phyloP scores from a whole-genome alignment of 2,329 filamentous ascomycete species.

The Rutstroemia sydowiana region DNA sequence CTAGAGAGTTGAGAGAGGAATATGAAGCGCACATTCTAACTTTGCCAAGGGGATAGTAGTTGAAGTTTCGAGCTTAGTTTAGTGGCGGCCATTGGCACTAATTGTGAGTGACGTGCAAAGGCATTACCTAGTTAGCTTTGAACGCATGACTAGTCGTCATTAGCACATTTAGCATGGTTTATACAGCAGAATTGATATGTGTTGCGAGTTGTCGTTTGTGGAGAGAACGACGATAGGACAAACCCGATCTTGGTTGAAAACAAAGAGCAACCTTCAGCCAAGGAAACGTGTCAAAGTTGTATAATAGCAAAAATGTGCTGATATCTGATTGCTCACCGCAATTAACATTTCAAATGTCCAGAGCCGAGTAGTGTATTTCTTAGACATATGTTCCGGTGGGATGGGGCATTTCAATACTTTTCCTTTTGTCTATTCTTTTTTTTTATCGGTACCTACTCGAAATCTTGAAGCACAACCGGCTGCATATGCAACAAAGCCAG shows the following conservation, averaged over 20 bases:
- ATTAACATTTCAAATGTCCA: background rate
- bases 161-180: background rate
- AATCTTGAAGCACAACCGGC: conserved; percentile 1
- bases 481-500: conserved; percentile 4
- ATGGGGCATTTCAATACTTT: too few relatives aligned
- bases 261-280: background rate
- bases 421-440: conserved; percentile 4
- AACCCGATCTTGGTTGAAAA: background rate
- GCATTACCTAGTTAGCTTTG: background rate
- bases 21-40: conserved; percentile 1
- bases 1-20: conserved; percentile 4
- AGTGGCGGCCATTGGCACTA: conserved; percentile 5
- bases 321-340: conserved; percentile 8
- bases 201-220: background rate
- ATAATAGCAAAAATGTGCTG: background rate
- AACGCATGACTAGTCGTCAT: background rate
- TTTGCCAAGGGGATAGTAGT: conserved; percentile 1
- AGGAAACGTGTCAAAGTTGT: background rate
- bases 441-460: background rate
- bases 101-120: background rate
- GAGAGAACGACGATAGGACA: background rate
- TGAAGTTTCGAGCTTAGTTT: background rate
- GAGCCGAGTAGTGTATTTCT: conserved; percentile 2
- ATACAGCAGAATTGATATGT: background rate
- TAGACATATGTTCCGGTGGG: conserved; percentile 7